Evolutionary conservation across 169 alveolate genomes (phyloP).

Genomic region (Plasmodium billcollinsi): DNA sequence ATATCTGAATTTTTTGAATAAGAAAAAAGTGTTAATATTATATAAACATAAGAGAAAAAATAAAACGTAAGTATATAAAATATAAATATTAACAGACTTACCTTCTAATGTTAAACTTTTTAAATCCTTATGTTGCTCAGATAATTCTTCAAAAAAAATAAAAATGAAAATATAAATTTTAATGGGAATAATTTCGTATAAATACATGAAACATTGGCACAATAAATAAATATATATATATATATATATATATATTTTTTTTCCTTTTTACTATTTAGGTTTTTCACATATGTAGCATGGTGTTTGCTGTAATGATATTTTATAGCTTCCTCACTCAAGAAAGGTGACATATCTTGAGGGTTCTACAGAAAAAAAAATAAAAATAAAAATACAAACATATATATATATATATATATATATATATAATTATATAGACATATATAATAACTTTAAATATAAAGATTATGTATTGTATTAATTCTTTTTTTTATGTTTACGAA

Average conservation of each 20-base stretch:
- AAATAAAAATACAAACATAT: too few species aligned
- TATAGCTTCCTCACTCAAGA: slow-evolving; percentile 88
- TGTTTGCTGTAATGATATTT: slow-evolving; percentile 92
- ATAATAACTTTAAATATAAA: not conserved
- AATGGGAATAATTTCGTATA: not conserved
- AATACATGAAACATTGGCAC: too few species aligned
- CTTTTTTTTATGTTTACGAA: slow-evolving; percentile 16
- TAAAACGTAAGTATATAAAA: too few species aligned
- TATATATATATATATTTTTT: slow-evolving; percentile 3
- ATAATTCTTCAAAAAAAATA: slow-evolving; percentile 21
- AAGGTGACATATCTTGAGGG: slow-evolving; percentile 89
- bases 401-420: not conserved
- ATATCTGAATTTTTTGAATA: slow-evolving; percentile 6
- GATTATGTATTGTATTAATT: not conserved
- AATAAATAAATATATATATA: too few species aligned
- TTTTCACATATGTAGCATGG: slow-evolving; percentile 92
- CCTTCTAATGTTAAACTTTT: slow-evolving; percentile 49
- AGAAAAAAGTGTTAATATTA: not conserved
- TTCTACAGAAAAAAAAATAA: slow-evolving; percentile 75
- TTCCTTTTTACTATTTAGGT: slow-evolving; percentile 82
- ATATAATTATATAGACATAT: not conserved
- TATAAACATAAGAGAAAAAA: not conserved
- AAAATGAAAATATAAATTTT: not conserved
- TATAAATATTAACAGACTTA: not conserved
- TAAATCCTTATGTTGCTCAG: slow-evolving; percentile 33